Conservation (phyloP, 2,329 filamentous ascomycete genomes). For the Anthostomella pinea region DNA sequence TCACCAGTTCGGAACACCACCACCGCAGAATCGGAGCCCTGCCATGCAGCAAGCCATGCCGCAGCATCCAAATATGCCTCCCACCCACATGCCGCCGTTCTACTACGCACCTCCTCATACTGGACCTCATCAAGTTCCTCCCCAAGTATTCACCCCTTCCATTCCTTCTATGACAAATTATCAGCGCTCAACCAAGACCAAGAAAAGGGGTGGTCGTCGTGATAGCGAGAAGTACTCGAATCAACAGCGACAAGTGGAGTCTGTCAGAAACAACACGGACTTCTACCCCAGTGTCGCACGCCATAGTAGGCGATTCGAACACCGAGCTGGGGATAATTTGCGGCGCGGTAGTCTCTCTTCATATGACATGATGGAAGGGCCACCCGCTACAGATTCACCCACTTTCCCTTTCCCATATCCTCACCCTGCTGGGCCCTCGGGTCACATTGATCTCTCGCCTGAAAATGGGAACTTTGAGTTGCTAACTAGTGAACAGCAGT, state of each 20-base stretch:
- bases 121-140: slow-evolving; percentile 55
- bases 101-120: slow-evolving; percentile 57
- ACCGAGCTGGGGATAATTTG: slow-evolving; percentile 28
- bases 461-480: slow-evolving; percentile 69
- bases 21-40: slow-evolving; percentile 39
- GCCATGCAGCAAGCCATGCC: slow-evolving; percentile 59
- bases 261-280: slow-evolving; percentile 36
- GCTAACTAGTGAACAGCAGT: slow-evolving; percentile 71
- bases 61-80: slow-evolving; percentile 63
- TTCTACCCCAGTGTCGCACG: slow-evolving; percentile 38
- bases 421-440: slow-evolving; percentile 26
- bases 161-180: slow-evolving; percentile 28
- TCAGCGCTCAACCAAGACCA: slow-evolving; percentile 36
- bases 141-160: slow-evolving; percentile 52
- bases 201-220: slow-evolving; percentile 44
- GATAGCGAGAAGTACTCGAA: slow-evolving; percentile 46
- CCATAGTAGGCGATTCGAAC: slow-evolving; percentile 45
- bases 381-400: slow-evolving; percentile 17
- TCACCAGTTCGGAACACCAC: slow-evolving; percentile 42
- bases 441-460: slow-evolving; percentile 59
- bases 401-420: slow-evolving; percentile 27
- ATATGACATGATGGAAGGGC: slow-evolving; percentile 16
- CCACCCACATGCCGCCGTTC: slow-evolving; percentile 60
- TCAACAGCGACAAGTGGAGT: slow-evolving; percentile 36
- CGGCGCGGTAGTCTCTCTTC: slow-evolving; percentile 14